Conservation (phyloP, 1,139 yeast species). For the Blastobotrys arbuscula region DNA sequence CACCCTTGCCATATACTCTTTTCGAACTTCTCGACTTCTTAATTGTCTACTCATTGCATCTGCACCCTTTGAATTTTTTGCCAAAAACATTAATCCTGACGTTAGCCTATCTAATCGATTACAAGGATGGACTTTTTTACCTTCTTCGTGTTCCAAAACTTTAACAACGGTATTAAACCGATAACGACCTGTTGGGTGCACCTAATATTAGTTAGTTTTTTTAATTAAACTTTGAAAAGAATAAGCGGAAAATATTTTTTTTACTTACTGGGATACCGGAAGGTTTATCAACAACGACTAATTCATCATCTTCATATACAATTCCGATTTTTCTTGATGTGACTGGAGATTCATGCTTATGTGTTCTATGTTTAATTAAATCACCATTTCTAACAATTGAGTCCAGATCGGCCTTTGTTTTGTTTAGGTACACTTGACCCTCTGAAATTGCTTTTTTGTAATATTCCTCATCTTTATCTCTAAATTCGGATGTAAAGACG, state of each 20-base stretch:
- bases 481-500: constrained; percentile 74
- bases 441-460: constrained; percentile 58
- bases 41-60: constrained; percentile 70
- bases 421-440: constrained; percentile 73
- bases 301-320: constrained; percentile 71
- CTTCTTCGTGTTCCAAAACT: constrained; percentile 62
- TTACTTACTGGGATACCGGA: constrained; percentile 75
- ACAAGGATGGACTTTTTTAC: constrained; percentile 73
- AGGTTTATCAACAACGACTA: constrained; percentile 88
- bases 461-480: constrained; percentile 69
- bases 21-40: constrained; percentile 66
- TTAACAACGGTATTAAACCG: constrained; percentile 84
- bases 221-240: neutral
- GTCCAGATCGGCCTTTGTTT: constrained; percentile 56
- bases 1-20: constrained; percentile 84
- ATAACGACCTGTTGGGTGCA: constrained; percentile 94
- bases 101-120: constrained; percentile 88
- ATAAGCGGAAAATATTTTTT: no score
- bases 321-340: constrained; percentile 63
- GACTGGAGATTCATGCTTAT: constrained; percentile 90
- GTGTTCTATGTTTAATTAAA: constrained; percentile 72
- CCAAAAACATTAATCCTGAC: constrained; percentile 90
- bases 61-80: constrained; percentile 77
- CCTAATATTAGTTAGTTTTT: constrained; percentile 16
- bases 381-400: constrained; percentile 78